A percentile compares a stretch with the other conserved stretches of the same genome.
Evolutionary conservation across 2,329 filamentous ascomycete species (phyloP).

Genomic region (Pseudogymnoascus sp.): DNA sequence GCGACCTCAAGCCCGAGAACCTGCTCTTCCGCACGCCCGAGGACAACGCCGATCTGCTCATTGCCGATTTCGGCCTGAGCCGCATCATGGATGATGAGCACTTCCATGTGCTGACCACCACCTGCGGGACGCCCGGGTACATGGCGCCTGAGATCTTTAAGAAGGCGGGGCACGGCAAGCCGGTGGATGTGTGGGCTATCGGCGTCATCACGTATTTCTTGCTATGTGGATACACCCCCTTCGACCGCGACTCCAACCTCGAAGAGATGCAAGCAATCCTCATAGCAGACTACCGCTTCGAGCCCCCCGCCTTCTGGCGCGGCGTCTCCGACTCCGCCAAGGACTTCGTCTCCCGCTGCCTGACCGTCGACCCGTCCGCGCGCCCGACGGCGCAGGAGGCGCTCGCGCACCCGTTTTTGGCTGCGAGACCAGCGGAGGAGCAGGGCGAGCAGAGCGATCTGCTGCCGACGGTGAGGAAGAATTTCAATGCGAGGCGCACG

Average conservation of each 20-base stretch:
- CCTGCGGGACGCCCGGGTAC: constrained; percentile 94
- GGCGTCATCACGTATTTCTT: constrained; percentile 98
- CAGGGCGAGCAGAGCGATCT: constrained; percentile 50
- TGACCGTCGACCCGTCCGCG: constrained; percentile 79
- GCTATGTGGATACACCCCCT: constrained; percentile 94
- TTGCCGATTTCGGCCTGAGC: constrained; percentile 92
- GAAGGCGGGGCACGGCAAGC: constrained; percentile 95
- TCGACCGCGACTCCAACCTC: constrained; percentile 93
- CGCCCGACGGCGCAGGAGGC: constrained; percentile 87
- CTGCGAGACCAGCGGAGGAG: constrained; percentile 39
- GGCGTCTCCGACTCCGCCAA: constrained; percentile 79
- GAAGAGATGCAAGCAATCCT: constrained; percentile 99
- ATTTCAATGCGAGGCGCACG: constrained; percentile 62
- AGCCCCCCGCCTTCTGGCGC: constrained; percentile 91
- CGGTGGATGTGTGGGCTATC: constrained; percentile 96
- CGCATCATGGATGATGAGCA: constrained; percentile 99
- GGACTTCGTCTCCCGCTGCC: constrained; percentile 84
- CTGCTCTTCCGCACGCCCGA: constrained; percentile 93
- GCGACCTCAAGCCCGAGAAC: constrained; percentile 96
- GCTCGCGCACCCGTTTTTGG: constrained; percentile 57
- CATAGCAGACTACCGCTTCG: constrained; percentile 92
- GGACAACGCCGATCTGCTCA: constrained; percentile 92
- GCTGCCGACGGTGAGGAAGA: constrained; percentile 62
- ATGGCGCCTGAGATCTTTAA: constrained; percentile 99
- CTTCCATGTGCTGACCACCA: constrained; percentile 95